A percentile compares a stretch with the other conserved stretches of the same genome.
These are phyloP conservation scores for Conidiobolus incongruus DNA, from an alignment of 371 early-diverging fungal genomes.

Conservation along the genomic window DNA sequence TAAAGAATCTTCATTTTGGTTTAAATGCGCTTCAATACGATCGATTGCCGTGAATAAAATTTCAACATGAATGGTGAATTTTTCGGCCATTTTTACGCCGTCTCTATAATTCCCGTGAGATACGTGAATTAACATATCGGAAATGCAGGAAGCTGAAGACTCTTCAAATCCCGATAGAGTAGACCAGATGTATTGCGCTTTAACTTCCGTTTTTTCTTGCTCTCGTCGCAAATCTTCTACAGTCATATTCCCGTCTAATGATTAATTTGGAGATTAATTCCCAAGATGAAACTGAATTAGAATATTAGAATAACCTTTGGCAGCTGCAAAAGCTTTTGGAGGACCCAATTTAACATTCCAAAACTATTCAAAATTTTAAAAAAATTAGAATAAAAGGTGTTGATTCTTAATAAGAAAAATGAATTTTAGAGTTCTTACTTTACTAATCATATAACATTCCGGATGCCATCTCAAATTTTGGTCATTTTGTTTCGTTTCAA, in stretches of 20 bases:
- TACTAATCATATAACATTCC: slow-evolving; percentile 96
- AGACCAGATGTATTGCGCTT: slow-evolving; percentile 76
- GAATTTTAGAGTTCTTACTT: slow-evolving; percentile 15
- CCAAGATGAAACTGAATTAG: slow-evolving; percentile 69
- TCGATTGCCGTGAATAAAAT: slow-evolving; percentile 81
- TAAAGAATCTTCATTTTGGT: slow-evolving; percentile 7
- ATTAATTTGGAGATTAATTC: slow-evolving; percentile 11
- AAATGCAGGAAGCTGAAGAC: slow-evolving; percentile 88
- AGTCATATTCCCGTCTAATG: slow-evolving; percentile 6
- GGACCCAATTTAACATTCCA: slow-evolving; percentile 46
- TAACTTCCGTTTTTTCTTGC: slow-evolving; percentile 54
- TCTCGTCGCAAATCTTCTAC: slow-evolving; percentile 22
- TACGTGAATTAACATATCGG: slow-evolving; percentile 84
- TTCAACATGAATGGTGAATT: slow-evolving; percentile 81
- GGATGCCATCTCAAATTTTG: slow-evolving; percentile 85
- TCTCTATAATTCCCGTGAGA: slow-evolving; percentile 62
- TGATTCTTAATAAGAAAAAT: neutral
- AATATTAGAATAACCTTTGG: slow-evolving; percentile 2
- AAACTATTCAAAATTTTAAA: slow-evolving; percentile 20
- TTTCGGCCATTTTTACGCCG: slow-evolving; percentile 70
- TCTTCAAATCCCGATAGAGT: slow-evolving; percentile 91
- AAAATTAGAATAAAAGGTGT: slow-evolving; percentile 1
- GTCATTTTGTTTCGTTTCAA: slow-evolving; percentile 58
- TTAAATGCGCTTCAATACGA: slow-evolving; percentile 38
- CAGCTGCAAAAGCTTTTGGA: slow-evolving; percentile 3